These are phyloP conservation scores for Termitomyces titanicus DNA, from an alignment of 768 basidiomycete genomes.

Conservation along the genomic window DNA sequence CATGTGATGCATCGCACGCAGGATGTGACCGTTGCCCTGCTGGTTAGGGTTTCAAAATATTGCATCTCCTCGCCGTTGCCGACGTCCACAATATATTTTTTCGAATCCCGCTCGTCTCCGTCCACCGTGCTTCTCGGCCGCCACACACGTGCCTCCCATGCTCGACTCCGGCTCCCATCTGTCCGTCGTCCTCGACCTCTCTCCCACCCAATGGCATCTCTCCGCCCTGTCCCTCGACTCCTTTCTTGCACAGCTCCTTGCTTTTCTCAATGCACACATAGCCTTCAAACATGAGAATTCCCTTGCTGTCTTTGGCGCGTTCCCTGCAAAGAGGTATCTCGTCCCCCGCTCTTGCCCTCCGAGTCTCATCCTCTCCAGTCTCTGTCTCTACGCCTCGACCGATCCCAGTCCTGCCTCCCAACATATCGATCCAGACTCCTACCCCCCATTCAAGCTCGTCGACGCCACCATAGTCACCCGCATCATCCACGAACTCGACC, in stretches of 20 bases:
- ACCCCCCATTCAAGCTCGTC: constrained; percentile 78
- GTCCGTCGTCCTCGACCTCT: constrained; percentile 82
- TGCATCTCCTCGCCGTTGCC: constrained; percentile 2
- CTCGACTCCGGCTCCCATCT: constrained; percentile 45
- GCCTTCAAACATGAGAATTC: constrained; percentile 90
- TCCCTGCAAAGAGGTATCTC: constrained; percentile 75
- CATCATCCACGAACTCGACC: constrained; percentile 60
- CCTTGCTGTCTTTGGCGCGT: constrained; percentile 87
- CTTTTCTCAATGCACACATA: constrained; percentile 91
- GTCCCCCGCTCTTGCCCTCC: background rate
- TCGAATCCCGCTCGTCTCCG: constrained; percentile 7
- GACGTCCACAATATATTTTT: constrained; percentile 10
- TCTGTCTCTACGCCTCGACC: constrained; percentile 73
- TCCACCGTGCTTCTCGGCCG: background rate
- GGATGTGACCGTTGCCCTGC: background rate
- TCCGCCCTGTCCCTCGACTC: constrained; percentile 62
- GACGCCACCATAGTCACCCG: constrained; percentile 61
- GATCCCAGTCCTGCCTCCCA: constrained; percentile 37
- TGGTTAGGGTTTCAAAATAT: constrained; percentile 5
- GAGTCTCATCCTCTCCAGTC: constrained; percentile 34
- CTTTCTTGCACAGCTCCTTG: constrained; percentile 83
- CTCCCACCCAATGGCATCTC: constrained; percentile 83
- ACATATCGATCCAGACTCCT: constrained; percentile 70
- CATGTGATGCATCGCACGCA: constrained; percentile 5
- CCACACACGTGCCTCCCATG: constrained; percentile 1